Evolutionary conservation across 2,329 filamentous ascomycete genomes (phyloP).

Genomic region (Delphinella strobiligena): DNA sequence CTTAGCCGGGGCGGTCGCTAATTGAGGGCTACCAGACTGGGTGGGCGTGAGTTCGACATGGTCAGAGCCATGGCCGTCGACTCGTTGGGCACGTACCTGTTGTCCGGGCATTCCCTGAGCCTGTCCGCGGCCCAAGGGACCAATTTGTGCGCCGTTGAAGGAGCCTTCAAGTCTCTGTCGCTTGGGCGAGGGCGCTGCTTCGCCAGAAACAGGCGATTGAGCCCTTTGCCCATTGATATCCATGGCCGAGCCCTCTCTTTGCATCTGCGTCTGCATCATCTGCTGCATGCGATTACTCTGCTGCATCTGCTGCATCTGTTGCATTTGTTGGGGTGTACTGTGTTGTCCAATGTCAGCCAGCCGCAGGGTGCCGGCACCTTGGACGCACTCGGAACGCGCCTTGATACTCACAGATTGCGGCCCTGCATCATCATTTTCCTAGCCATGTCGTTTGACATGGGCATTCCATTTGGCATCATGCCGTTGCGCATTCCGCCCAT

Average conservation of each 20-base stretch:
- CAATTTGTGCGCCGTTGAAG: constrained; percentile 68
- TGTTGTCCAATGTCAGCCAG: background rate
- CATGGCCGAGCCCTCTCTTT: constrained; percentile 75
- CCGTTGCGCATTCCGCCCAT: constrained; percentile 21
- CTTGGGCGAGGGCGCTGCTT: constrained; percentile 89
- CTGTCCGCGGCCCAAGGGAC: constrained; percentile 59
- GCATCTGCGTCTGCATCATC: constrained; percentile 63
- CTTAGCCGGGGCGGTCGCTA: constrained; percentile 58
- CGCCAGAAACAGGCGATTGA: constrained; percentile 68
- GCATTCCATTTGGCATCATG: constrained; percentile 50
- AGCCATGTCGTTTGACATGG: constrained; percentile 52
- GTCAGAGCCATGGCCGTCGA: constrained; percentile 60
- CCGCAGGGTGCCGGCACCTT: background rate
- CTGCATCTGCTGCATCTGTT: constrained; percentile 48
- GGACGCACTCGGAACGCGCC: background rate
- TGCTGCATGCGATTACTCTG: constrained; percentile 51
- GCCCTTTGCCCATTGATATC: constrained; percentile 68
- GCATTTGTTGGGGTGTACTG: constrained; percentile 17
- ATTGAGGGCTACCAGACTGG: constrained; percentile 31
- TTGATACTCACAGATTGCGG: constrained; percentile 51
- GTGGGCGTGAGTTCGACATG: constrained; percentile 54
- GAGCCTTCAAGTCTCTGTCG: constrained; percentile 68
- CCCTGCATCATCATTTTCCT: constrained; percentile 62
- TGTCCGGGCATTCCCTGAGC: constrained; percentile 57
- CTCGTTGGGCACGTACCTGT: constrained; percentile 36